Evolutionary conservation across 805 yeast species (phyloP), one percentile per base, ranked within the genome.

Genomic region (Candida sonorensis): DNA sequence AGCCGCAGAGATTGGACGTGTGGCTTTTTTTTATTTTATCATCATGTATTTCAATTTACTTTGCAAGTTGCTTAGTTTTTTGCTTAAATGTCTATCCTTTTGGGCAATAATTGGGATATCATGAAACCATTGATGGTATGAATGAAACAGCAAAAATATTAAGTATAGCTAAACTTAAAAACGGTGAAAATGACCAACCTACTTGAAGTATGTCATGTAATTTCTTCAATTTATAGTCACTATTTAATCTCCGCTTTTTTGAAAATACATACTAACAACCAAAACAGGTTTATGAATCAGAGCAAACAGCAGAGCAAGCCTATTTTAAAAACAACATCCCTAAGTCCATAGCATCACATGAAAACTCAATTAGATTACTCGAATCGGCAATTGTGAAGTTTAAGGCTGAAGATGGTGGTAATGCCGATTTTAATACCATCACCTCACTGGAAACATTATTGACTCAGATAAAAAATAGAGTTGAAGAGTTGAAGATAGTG

Each of bases 231-330:
- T 10, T 12, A 10, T 13, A 15, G 19, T 12, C 10, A n/a, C 10
- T 12, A 13, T 24, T 11, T 15, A 18, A 16, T 25, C 28, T 25
- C n/a, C 33, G 30, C 20, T 17, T 32, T n/a, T 16, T 23, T 4
- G 4, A 9, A n/a, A n/a, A n/a, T n/a, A n/a, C n/a, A n/a, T n/a
- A n/a, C n/a, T n/a, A n/a, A n/a, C n/a, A n/a, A n/a, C n/a, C n/a
- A n/a, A 3, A 7, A 7, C 22, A 70, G 71, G 71, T 71, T 2
- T 75, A 73, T 40, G 63, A 64, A 18, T 50, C 67, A 4, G 73
- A 75, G 13, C 69, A 67, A 34, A 62, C 58, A 27, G 83, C 81
- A 1, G 81, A 77, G 38, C 50, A 57, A 17, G 63, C 70, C 10
- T 61, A 66, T 1, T 38, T 62, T 19, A 58, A 61, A 27, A 67